Evolutionary conservation across 495 filamentous ascomycete genomes (phyloP).

Genomic region (Podospora appendiculata): DNA sequence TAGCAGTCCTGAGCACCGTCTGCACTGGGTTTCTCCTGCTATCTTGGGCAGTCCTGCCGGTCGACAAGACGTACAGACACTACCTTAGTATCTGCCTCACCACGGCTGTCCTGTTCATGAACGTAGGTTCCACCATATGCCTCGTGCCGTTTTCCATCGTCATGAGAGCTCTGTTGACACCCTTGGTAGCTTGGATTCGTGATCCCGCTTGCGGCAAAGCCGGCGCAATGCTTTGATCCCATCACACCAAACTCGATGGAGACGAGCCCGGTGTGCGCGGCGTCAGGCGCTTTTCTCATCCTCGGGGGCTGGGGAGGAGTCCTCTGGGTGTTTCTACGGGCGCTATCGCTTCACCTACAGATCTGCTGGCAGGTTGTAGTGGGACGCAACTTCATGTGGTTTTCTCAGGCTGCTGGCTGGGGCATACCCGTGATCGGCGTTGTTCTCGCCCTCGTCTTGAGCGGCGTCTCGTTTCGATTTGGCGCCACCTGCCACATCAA

Average conservation of each 20-base stretch:
- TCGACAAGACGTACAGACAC: slow-evolving; percentile 86
- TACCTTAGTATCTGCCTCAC: slow-evolving; percentile 86
- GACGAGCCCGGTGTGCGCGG: slow-evolving; percentile 69
- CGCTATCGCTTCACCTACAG: slow-evolving; percentile 89
- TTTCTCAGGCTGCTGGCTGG: slow-evolving; percentile 73
- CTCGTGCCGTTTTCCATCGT: too few relatives aligned
- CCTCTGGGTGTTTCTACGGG: slow-evolving; percentile 86
- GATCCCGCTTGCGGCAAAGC: slow-evolving; percentile 74
- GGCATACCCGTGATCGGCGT: slow-evolving; percentile 69
- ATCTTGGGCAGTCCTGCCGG: slow-evolving; percentile 75
- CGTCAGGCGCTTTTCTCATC: slow-evolving; percentile 79
- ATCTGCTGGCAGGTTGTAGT: slow-evolving; percentile 95
- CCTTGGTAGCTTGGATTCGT: slow-evolving; percentile 66
- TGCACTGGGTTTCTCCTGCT: slow-evolving; percentile 69
- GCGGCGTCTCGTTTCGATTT: slow-evolving; percentile 90
- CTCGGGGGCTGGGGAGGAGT: slow-evolving; percentile 76
- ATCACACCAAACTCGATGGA: slow-evolving; percentile 96
- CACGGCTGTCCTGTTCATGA: slow-evolving; percentile 64
- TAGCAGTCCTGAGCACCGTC: slow-evolving; percentile 66
- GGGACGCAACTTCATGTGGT: slow-evolving; percentile 85
- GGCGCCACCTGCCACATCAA: slow-evolving; percentile 91
- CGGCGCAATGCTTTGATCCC: slow-evolving; percentile 74
- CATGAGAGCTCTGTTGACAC: too few relatives aligned
- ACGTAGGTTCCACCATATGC: slow-evolving; percentile 44
- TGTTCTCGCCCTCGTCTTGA: slow-evolving; percentile 66